Evolutionary conservation across 306 rosid species (phyloP), one percentile per base, ranked within the genome.

Genomic region (Prunus padus): DNA sequence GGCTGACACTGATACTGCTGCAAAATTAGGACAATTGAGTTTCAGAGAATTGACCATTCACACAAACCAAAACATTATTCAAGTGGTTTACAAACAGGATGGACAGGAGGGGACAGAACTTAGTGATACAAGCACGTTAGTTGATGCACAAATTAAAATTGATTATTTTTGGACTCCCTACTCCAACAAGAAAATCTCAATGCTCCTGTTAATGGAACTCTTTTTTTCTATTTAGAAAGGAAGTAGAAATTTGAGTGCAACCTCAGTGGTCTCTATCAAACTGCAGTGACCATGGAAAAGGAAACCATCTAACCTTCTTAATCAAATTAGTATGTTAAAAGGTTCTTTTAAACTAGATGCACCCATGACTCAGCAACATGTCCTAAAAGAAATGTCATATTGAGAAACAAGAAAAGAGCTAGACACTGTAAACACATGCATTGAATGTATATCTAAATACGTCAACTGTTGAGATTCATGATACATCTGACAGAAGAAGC

Each of bases 1-100:
- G 82, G 62, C 4, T 88, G 87, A 68, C 86, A 88, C 75, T 55
- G 83, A 72, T 71, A 80, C 50, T 84, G 89, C 97, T 92, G 90
- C 87, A 87, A 87, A 61, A 79, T 67, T 69, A 81, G 49, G 66
- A 51, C 2, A 74, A 12, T 46, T 33, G 69, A 72, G 72, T 71
- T 65, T 87, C 67, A 86, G 84, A 85, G 59, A 46, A 19, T 71
- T 60, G 73, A 77, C 75, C 8, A 3, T 7, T 59, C 67, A 42
- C 76, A 12, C 26, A 57, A 59, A 73, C 25, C 67, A 59, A 49
- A 65, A 47, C 71, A 31, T 18, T 5, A 64, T 12, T 16, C 30
- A 20, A 42, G 52, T 19, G 45, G 19, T 28, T 72, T 12, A 60
- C 70, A 12, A 22, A 15, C 18, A 23, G 5, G 4, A 28, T 26